These are phyloP conservation scores for Mycena citricolor DNA, from an alignment of 1,284 basidiomycete genomes.

Conservation along the genomic window DNA sequence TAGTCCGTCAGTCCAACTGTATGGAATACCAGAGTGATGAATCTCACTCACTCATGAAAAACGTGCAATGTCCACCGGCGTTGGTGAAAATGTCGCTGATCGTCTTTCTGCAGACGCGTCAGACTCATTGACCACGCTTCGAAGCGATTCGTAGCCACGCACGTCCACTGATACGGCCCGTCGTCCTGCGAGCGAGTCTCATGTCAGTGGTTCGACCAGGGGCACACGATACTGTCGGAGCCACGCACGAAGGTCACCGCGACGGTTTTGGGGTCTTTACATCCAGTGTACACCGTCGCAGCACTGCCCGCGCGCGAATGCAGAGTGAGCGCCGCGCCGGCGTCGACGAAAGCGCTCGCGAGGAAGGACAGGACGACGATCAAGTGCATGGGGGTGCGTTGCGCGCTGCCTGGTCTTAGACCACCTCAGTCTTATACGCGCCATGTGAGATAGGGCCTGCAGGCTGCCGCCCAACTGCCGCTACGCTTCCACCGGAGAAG, in stretches of 20 bases:
- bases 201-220: no score
- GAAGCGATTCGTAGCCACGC: constrained; percentile 9
- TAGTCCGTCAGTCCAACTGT: background rate
- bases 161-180: constrained; percentile 27
- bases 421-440: no score
- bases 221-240: background rate
- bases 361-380: no score
- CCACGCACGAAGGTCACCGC: constrained; percentile 29
- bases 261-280: constrained; percentile 24
- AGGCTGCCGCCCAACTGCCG: no score
- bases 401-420: no score
- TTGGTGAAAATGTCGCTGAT: constrained; percentile 26
- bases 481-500: no score
- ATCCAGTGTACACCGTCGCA: constrained; percentile 18
- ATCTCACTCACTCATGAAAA: constrained; percentile 50
- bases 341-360: no score
- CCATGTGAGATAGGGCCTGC: no score
- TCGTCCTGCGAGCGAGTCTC: constrained; percentile 32
- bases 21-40: background rate
- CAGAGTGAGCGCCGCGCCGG: no score
- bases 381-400: no score
- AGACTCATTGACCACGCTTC: no score
- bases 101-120: background rate
- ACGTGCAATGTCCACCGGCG: constrained; percentile 44
- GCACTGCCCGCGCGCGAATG: no score